Percentiles rank a stretch among this genome's conserved stretches.
These are phyloP conservation scores for Epichloe gansuensis DNA, from an alignment of 2,329 filamentous ascomycete species.

Conservation along the genomic window DNA sequence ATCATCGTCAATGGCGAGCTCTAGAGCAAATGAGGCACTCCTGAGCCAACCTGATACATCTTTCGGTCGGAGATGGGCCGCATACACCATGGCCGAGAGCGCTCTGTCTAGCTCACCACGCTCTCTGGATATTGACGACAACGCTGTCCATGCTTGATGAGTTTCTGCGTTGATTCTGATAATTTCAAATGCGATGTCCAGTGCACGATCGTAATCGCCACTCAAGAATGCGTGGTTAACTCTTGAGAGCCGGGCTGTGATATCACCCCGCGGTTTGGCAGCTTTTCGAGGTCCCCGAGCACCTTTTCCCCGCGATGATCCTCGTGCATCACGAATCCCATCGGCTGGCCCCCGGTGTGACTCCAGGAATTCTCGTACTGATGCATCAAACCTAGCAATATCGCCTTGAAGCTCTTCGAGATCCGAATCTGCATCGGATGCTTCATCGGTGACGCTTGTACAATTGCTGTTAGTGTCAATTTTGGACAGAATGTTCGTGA, in stretches of 20 bases:
- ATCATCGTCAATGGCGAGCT: conserved; percentile 34
- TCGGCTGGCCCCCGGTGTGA: conserved; percentile 20
- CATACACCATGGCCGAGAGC: conserved; percentile 46
- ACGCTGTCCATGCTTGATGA: conserved; percentile 49
- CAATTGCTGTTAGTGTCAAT: conserved; percentile 1
- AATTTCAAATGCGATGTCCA: conserved; percentile 46
- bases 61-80: conserved; percentile 49
- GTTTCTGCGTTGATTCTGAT: conserved; percentile 58
- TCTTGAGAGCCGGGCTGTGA: conserved; percentile 52
- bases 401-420: conserved; percentile 30
- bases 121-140: conserved; percentile 49
- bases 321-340: conserved; percentile 9
- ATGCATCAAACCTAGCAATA: conserved; percentile 30
- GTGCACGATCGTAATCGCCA: conserved; percentile 45
- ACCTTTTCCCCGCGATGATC: conserved; percentile 16
- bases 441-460: conserved; percentile 12
- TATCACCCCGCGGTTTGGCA: conserved; percentile 56
- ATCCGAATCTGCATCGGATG: conserved; percentile 31
- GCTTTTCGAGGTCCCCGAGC: conserved; percentile 41
- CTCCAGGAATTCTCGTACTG: conserved; percentile 28
- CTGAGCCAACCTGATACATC: conserved; percentile 46
- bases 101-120: conserved; percentile 43
- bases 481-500: neutral
- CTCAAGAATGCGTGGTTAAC: conserved; percentile 57
- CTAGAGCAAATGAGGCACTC: conserved; percentile 44